Conservation (phyloP, 2,329 filamentous ascomycete species). For the Colletotrichum liaoningense region DNA sequence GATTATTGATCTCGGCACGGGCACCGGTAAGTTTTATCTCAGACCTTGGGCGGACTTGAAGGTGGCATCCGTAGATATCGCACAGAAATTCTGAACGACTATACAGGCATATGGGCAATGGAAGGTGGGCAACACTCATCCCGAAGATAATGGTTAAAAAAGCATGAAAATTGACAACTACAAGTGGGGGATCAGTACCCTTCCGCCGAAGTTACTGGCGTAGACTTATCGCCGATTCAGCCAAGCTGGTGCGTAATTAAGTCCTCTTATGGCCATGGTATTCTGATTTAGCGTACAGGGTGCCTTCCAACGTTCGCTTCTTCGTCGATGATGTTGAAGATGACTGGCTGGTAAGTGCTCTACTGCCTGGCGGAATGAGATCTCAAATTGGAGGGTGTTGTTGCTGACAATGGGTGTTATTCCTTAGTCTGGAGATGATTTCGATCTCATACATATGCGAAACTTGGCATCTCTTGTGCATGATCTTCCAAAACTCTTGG, state of each 20-base stretch:
- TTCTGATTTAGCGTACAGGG: not conserved
- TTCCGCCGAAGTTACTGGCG: slow-evolving; percentile 38
- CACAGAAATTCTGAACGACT: not conserved
- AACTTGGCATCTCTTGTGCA: not conserved
- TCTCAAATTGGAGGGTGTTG: too few relatives aligned
- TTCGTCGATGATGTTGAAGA: not conserved
- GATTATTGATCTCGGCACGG: slow-evolving; percentile 45
- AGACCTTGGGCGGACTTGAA: not conserved
- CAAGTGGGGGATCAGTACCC: slow-evolving; percentile 25
- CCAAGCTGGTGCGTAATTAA: slow-evolving; percentile 8
- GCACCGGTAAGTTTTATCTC: slow-evolving; percentile 33
- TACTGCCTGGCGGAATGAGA: not conserved
- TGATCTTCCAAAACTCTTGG: not conserved
- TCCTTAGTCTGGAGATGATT: not conserved
- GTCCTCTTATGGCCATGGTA: not conserved
- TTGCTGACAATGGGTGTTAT: too few relatives aligned
- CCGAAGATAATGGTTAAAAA: slow-evolving; percentile 12
- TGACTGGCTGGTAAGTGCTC: not conserved
- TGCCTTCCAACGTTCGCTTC: not conserved
- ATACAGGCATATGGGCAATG: slow-evolving; percentile 24
- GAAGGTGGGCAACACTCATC: not conserved
- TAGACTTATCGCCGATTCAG: slow-evolving; percentile 42
- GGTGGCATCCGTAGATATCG: not conserved
- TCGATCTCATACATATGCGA: not conserved
- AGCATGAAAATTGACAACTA: slow-evolving; percentile 29